Conservation (phyloP, 495 filamentous ascomycete species). For the Penicillium ochrochloron region DNA sequence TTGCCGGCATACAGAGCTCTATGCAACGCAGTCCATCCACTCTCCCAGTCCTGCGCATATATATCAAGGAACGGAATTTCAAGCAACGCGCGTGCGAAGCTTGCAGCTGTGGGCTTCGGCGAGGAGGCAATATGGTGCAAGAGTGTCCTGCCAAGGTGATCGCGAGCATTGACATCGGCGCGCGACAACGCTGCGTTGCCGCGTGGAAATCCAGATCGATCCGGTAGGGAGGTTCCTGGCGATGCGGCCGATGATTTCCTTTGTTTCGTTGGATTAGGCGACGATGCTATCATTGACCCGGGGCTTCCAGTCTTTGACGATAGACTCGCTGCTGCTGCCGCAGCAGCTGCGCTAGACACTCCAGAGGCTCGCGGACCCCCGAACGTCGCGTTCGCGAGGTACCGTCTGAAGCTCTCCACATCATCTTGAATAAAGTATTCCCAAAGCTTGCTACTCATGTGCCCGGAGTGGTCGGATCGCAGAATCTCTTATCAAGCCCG, state of each 20-base stretch:
- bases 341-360: slow-evolving; percentile 34
- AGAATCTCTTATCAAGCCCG: slow-evolving; percentile 66
- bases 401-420: slow-evolving; percentile 84
- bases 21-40: slow-evolving; percentile 94
- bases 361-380: slow-evolving; percentile 41
- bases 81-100: slow-evolving; percentile 77
- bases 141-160: slow-evolving; percentile 77
- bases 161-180: slow-evolving; percentile 80
- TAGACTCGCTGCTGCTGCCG: slow-evolving; percentile 23
- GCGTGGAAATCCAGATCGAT: slow-evolving; percentile 29
- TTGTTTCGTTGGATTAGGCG: slow-evolving; percentile 49
- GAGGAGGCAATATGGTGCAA: slow-evolving; percentile 84
- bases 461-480: slow-evolving; percentile 51
- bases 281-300: slow-evolving; percentile 49
- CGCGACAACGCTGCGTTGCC: slow-evolving; percentile 54
- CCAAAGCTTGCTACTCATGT: slow-evolving; percentile 98
- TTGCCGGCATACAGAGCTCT: slow-evolving; percentile 93
- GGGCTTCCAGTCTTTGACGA: slow-evolving; percentile 53
- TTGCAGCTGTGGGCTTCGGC: slow-evolving; percentile 63
- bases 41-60: slow-evolving; percentile 84
- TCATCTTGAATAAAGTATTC: slow-evolving; percentile 95
- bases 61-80: slow-evolving; percentile 84
- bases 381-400: slow-evolving; percentile 68
- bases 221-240: slow-evolving; percentile 34
- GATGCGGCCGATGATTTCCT: slow-evolving; percentile 42